A percentile compares a stretch with the other conserved stretches of the same genome.
These are phyloP conservation scores for Patellifolia procumbens DNA, from an alignment of 179 eudicot genomes.

Conservation along the genomic window DNA sequence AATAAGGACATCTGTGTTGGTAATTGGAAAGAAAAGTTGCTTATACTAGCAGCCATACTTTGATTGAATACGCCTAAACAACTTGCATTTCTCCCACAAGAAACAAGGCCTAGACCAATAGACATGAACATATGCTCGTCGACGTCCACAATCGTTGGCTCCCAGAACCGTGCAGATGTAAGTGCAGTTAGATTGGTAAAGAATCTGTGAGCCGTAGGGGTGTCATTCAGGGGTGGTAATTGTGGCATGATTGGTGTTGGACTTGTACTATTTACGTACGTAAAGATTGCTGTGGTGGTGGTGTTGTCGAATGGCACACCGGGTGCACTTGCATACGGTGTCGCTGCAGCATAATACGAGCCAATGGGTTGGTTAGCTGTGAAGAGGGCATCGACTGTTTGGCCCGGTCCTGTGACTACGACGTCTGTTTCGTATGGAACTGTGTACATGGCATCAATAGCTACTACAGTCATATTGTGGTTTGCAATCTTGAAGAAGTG, in stretches of 20 bases:
- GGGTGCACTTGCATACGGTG: conserved; percentile 38
- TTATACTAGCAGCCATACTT: conserved; percentile 33
- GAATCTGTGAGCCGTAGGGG: conserved; percentile 53
- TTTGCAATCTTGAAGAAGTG: conserved; percentile 59
- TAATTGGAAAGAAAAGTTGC: conserved; percentile 25
- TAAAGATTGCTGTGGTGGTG: conserved; percentile 53
- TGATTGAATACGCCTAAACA: conserved; percentile 31
- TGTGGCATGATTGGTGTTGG: conserved; percentile 41
- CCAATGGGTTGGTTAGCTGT: conserved; percentile 42
- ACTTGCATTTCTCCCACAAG: conserved; percentile 31
- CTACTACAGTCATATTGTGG: conserved; percentile 61
- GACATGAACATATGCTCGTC: conserved; percentile 62
- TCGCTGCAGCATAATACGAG: conserved; percentile 60
- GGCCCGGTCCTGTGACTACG: conserved; percentile 52
- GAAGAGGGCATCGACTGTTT: conserved; percentile 59
- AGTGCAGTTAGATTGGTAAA: conserved; percentile 44
- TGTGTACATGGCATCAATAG: conserved; percentile 62
- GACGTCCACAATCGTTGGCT: conserved; percentile 31
- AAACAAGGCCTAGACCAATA: conserved; percentile 36
- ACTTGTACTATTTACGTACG: conserved; percentile 26
- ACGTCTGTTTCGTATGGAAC: conserved; percentile 45
- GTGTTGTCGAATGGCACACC: conserved; percentile 35
- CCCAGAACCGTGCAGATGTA: conserved; percentile 45
- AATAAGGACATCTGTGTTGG: conserved; percentile 29
- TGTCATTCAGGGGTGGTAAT: conserved; percentile 56